Conservation (phyloP, 306 rosid species). For the Mimosa bimucronata region DNA sequence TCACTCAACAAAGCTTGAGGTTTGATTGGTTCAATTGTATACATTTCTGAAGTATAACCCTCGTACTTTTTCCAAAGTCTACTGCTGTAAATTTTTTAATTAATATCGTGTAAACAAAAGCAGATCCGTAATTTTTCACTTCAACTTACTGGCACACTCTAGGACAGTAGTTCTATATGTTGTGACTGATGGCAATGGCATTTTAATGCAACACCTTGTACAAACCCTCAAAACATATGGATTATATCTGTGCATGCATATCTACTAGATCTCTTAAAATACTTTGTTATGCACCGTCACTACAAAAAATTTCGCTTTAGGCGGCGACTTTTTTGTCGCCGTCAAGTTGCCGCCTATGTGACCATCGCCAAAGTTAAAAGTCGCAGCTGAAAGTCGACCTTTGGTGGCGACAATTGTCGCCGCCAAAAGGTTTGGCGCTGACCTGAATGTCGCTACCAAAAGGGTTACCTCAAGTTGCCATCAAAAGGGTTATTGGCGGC, state of each 20-base stretch:
- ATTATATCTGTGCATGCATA: not conserved
- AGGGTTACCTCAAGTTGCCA: too few relatives aligned
- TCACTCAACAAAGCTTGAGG: not conserved
- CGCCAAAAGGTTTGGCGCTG: too few relatives aligned
- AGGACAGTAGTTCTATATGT: not conserved
- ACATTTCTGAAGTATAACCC: slow-evolving; percentile 2
- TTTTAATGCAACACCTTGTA: not conserved
- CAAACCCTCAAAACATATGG: slow-evolving; percentile 21
- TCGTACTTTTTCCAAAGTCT: slow-evolving; percentile 22
- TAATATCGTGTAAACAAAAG: not conserved
- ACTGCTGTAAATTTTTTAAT: slow-evolving; percentile 11
- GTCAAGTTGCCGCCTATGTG: too few relatives aligned
- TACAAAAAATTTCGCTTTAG: too few relatives aligned
- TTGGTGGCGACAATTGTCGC: too few relatives aligned
- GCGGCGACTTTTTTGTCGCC: too few relatives aligned
- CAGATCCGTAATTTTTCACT: not conserved
- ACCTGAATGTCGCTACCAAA: too few relatives aligned
- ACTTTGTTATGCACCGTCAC: slow-evolving; percentile 16
- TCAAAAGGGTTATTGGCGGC: too few relatives aligned
- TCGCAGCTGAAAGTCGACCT: too few relatives aligned
- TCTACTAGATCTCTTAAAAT: slow-evolving; percentile 10
- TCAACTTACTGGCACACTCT: slow-evolving; percentile 15
- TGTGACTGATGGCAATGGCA: not conserved
- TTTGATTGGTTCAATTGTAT: not conserved
- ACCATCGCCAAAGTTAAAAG: too few relatives aligned